A percentile compares a stretch with the other conserved stretches of the same genome.
These are phyloP conservation scores for Cercospora sp. DNA, from an alignment of 2,329 filamentous ascomycete genomes.

Conservation along the genomic window DNA sequence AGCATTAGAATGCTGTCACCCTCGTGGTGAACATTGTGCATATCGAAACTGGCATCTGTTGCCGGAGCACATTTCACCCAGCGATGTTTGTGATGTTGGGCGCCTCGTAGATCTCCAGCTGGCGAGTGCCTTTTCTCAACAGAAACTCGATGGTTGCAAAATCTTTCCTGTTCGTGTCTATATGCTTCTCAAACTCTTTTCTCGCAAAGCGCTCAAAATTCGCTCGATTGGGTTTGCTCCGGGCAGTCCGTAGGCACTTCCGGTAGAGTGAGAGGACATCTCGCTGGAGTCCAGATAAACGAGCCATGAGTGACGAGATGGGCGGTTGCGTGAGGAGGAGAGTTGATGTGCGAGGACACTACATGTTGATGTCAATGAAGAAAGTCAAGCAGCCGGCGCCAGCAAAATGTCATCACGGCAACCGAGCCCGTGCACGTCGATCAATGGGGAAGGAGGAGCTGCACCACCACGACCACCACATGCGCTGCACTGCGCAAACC, in stretches of 20 bases:
- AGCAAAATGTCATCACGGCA: neutral
- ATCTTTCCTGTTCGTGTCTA: slow-evolving; percentile 73
- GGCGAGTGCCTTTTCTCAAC: slow-evolving; percentile 74
- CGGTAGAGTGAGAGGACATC: slow-evolving; percentile 87
- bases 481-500: neutral
- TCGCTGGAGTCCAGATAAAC: slow-evolving; percentile 82
- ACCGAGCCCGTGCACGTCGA: slow-evolving; percentile 1
- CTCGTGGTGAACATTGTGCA: neutral
- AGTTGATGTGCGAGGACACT: neutral
- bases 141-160: slow-evolving; percentile 84
- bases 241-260: slow-evolving; percentile 76
- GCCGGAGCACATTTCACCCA: slow-evolving; percentile 18
- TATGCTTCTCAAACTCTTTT: slow-evolving; percentile 72
- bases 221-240: slow-evolving; percentile 66
- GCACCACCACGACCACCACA: neutral
- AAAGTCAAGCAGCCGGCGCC: neutral
- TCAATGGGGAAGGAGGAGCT: neutral
- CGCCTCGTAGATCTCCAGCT: slow-evolving; percentile 79
- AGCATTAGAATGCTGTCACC: neutral
- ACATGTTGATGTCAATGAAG: slow-evolving; percentile 9
- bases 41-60: neutral
- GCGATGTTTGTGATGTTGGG: slow-evolving; percentile 75
- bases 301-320: slow-evolving; percentile 37
- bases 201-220: slow-evolving; percentile 39
- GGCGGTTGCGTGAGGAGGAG: neutral